Conservation (phyloP, 2,329 filamentous ascomycete species). For the Zasmidium cellare region DNA sequence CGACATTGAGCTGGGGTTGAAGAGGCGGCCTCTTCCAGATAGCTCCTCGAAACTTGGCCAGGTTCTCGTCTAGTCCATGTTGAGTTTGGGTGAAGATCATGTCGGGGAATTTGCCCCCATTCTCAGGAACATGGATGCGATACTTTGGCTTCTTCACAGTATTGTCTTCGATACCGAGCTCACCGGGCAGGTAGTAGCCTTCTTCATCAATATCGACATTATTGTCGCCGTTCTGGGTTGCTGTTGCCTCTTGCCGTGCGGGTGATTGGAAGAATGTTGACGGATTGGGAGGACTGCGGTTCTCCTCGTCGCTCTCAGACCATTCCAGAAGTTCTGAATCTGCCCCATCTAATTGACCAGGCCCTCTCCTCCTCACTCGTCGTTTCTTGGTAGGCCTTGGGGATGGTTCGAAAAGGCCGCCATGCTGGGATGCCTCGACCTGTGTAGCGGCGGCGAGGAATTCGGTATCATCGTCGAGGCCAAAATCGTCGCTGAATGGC, state of each 20-base stretch:
- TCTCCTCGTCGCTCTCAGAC: constrained; percentile 23
- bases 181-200: constrained; percentile 29
- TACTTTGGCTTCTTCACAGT: constrained; percentile 39
- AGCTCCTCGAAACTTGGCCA: constrained; percentile 47
- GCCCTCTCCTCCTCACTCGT: constrained; percentile 20
- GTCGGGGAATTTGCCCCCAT: constrained; percentile 42
- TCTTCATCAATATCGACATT: constrained; percentile 14
- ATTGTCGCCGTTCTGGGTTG: constrained; percentile 7
- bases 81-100: constrained; percentile 48
- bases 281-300: constrained; percentile 17
- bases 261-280: constrained; percentile 8
- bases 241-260: constrained; percentile 8
- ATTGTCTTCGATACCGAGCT: constrained; percentile 19
- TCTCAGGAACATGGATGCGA: constrained; percentile 45
- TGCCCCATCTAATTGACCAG: constrained; percentile 26
- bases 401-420: constrained; percentile 31
- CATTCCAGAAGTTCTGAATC: constrained; percentile 21
- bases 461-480: constrained; percentile 33
- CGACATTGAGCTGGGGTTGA: constrained; percentile 17
- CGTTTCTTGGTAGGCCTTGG: constrained; percentile 34
- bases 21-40: constrained; percentile 47
- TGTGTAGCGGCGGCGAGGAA: constrained; percentile 35
- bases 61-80: constrained; percentile 38
- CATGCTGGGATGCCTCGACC: constrained; percentile 30
- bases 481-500: constrained; percentile 35